phyloP scores from a whole-genome alignment of 1,139 yeast genomes.

The Yamadazyma sp. region DNA sequence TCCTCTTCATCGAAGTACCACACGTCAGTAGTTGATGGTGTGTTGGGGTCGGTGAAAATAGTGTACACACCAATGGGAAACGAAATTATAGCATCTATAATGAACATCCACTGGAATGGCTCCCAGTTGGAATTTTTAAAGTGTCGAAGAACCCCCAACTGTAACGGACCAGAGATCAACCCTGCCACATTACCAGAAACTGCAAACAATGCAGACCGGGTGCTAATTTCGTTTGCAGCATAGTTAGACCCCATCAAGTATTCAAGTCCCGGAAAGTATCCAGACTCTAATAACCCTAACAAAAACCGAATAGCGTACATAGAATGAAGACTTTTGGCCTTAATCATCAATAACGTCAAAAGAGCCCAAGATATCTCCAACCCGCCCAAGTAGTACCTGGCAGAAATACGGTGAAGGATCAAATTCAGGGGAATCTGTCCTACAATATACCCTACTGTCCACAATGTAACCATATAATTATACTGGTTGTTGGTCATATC shows the following conservation, averaged over 20 bases:
- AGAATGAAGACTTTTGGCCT: slow-evolving; percentile 40
- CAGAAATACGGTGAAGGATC: slow-evolving; percentile 51
- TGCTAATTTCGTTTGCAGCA: slow-evolving; percentile 23
- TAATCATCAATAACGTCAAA: slow-evolving; percentile 51
- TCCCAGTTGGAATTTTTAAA: slow-evolving; percentile 28
- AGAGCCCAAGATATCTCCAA: slow-evolving; percentile 60
- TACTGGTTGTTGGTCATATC: slow-evolving; percentile 53
- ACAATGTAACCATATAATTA: slow-evolving; percentile 50
- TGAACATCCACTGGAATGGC: slow-evolving; percentile 41
- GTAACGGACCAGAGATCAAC: slow-evolving; percentile 39
- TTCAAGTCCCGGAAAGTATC: slow-evolving; percentile 58
- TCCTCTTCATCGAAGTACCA: slow-evolving; percentile 36
- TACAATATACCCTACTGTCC: slow-evolving; percentile 59
- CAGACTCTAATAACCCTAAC: slow-evolving; percentile 58
- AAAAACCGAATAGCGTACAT: slow-evolving; percentile 59
- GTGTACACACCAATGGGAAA: slow-evolving; percentile 38
- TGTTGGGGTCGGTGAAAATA: slow-evolving; percentile 37
- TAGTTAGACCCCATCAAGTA: slow-evolving; percentile 48
- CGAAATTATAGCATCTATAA: slow-evolving; percentile 38
- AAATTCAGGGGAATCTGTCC: slow-evolving; percentile 62
- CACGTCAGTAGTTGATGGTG: slow-evolving; percentile 39
- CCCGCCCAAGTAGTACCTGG: slow-evolving; percentile 53
- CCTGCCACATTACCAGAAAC: slow-evolving; percentile 29
- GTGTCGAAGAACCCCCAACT: slow-evolving; percentile 30
- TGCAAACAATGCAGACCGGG: slow-evolving; percentile 50